Percentiles rank a stretch among this genome's conserved stretches.
These are phyloP conservation scores for Borovskyia barvae DNA, from an alignment of 208 protist genomes.

Conservation along the genomic window DNA sequence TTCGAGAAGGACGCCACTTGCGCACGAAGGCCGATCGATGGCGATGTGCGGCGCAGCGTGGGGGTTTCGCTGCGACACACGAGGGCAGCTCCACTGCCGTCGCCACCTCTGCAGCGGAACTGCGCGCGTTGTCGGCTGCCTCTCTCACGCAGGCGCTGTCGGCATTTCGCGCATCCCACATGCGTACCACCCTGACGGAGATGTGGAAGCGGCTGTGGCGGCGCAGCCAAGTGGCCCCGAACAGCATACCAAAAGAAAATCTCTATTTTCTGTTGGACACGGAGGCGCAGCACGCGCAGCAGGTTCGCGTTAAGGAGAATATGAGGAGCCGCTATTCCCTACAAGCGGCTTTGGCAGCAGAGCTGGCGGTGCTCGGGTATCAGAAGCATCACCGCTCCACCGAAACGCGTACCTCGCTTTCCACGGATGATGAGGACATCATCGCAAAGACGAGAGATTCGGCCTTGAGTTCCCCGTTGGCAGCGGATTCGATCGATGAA, in stretches of 20 bases:
- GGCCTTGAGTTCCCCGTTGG: not conserved
- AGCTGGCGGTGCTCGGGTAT: constrained; percentile 43
- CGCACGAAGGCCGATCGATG: constrained; percentile 15
- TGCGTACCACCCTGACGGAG: constrained; percentile 13
- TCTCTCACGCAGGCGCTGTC: constrained; percentile 13
- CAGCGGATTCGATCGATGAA: not conserved
- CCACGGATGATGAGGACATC: not conserved
- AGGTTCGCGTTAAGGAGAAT: constrained; percentile 46
- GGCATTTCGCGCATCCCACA: constrained; percentile 13
- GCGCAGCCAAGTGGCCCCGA: constrained; percentile 11
- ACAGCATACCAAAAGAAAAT: constrained; percentile 12
- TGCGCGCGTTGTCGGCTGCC: constrained; percentile 6
- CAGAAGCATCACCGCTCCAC: constrained; percentile 9
- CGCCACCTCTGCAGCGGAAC: not conserved
- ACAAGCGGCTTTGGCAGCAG: constrained; percentile 57
- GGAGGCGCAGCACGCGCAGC: constrained; percentile 34
- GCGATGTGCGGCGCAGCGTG: constrained; percentile 24
- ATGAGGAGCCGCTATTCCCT: constrained; percentile 64
- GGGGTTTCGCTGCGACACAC: too few relatives aligned
- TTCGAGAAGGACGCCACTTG: too few relatives aligned
- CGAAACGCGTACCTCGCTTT: not conserved
- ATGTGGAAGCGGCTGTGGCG: constrained; percentile 29
- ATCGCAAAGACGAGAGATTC: not conserved
- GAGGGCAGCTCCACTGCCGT: too few relatives aligned
- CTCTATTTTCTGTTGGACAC: constrained; percentile 27